Evolutionary conservation across 2,329 filamentous ascomycete genomes (phyloP), one percentile per base, ranked within the genome.

Genomic region (Cordyceps farinosa): DNA sequence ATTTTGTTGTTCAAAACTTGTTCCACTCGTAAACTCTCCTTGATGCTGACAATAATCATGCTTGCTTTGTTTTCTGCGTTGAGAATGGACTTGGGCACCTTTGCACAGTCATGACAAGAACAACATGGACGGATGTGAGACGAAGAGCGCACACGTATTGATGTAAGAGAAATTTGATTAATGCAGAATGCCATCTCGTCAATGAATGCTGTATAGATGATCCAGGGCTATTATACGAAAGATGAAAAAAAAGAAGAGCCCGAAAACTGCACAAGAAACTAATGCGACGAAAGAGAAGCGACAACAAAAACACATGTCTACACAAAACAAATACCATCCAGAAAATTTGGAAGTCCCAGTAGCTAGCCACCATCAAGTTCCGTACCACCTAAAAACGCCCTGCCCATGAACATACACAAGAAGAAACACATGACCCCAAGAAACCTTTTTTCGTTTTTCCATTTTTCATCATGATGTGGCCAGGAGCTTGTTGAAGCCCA

Each of bases 401-500:
- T 13, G 27, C 40, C 55, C n/a, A 64, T 54, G 61, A 45, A 30
- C 40, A 48, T 48, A 13, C 32, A 10, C n/a, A 32, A 30, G 9
- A 38, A 29, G 27, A 36, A 47, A 45, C 30, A 44, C 15, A 45
- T 7, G 17, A 11, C 15, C 9, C 34, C 32, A 32, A 30, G 32
- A 44, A n/a, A 6, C 51, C 27, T n/a, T 17, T 13, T 54, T 9
- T 29, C 27, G 3, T 17, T 40, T 40, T 8, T 48, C 15, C 22
- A 30, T 47, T 45, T 22, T 47, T 32, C 29, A 27, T 58, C 45
- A 57, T 52, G 32, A 52, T 29, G 27, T 54, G 44, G 64, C 59
- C 11, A 70, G 38, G 48, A 71, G 58, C 67, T 76, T 76, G 67
- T 74, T 76, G 71, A 87, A 85, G 10, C 86, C 86, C 47, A 89